These are phyloP conservation scores for Amaranthus palmeri DNA, from an alignment of 148 eudicot genomes.

Conservation along the genomic window DNA sequence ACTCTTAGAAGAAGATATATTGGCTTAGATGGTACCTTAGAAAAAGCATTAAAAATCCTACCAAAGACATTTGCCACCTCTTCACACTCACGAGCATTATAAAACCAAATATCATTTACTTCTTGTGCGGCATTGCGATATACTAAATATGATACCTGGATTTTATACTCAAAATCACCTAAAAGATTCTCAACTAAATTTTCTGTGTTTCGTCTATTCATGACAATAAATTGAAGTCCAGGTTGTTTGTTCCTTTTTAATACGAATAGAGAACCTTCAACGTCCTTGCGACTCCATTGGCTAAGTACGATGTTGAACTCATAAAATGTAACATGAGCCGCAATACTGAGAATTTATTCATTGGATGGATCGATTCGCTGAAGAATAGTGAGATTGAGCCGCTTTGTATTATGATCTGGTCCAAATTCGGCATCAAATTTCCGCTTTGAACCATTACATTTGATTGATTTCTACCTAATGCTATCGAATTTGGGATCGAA, in stretches of 20 bases:
- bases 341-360: constrained; percentile 84
- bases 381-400: constrained; percentile 79
- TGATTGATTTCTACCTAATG: too few species aligned
- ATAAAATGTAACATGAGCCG: constrained; percentile 91
- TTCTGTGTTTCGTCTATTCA: constrained; percentile 82
- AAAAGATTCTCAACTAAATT: constrained; percentile 89
- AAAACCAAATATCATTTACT: constrained; percentile 98
- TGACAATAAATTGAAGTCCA: constrained; percentile 85
- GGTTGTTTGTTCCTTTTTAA: constrained; percentile 80
- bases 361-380: constrained; percentile 78
- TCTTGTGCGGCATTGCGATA: constrained; percentile 97
- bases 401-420: constrained; percentile 70
- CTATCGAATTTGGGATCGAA: neutral
- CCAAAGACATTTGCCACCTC: constrained; percentile 90
- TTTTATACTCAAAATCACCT: constrained; percentile 93
- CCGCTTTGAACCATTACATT: constrained; percentile 56
- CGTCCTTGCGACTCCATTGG: constrained; percentile 97
- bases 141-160: constrained; percentile 80
- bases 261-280: constrained; percentile 76
- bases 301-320: constrained; percentile 75
- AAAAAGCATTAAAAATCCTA: constrained; percentile 73
- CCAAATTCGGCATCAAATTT: constrained; percentile 83
- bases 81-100: constrained; percentile 90
- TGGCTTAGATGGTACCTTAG: constrained; percentile 79
- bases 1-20: constrained; percentile 58